Conservation (phyloP, 2,329 filamentous ascomycete genomes). For the Juglanconis oblonga region DNA sequence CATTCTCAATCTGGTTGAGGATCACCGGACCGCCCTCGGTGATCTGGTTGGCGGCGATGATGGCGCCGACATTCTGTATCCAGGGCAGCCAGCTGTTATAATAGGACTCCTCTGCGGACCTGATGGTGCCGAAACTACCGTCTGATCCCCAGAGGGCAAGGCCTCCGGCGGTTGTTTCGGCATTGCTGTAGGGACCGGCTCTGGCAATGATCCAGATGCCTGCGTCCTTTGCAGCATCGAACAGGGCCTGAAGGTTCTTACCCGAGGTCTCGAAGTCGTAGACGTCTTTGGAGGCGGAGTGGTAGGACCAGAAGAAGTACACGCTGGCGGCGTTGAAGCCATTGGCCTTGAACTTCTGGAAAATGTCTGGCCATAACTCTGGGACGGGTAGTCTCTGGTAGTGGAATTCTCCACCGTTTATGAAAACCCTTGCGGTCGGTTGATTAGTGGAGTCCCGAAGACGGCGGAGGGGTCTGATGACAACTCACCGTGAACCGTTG, state of each 20-base stretch:
- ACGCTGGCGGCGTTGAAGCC: constrained; percentile 50
- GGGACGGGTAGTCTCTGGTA: constrained; percentile 52
- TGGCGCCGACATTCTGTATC: constrained; percentile 43
- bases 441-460: background rate
- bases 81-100: constrained; percentile 45
- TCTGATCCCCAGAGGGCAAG: constrained; percentile 41
- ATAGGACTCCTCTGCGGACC: constrained; percentile 41
- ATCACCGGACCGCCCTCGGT: constrained; percentile 51
- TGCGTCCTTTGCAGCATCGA: constrained; percentile 48
- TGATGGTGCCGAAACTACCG: constrained; percentile 37
- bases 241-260: constrained; percentile 48
- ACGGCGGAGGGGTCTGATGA: constrained; percentile 34
- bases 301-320: constrained; percentile 51
- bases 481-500: constrained; percentile 38
- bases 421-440: constrained; percentile 20
- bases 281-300: constrained; percentile 38
- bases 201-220: constrained; percentile 50
- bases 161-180: constrained; percentile 46
- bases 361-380: constrained; percentile 51
- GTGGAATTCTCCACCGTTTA: constrained; percentile 47
- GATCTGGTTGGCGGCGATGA: constrained; percentile 50
- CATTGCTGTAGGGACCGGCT: constrained; percentile 36
- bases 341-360: constrained; percentile 51
- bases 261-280: constrained; percentile 50
- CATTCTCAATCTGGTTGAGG: constrained; percentile 52